Evolutionary conservation across 1,139 yeast genomes (phyloP).

Genomic region (Sugiyamaella grinbergsii): DNA sequence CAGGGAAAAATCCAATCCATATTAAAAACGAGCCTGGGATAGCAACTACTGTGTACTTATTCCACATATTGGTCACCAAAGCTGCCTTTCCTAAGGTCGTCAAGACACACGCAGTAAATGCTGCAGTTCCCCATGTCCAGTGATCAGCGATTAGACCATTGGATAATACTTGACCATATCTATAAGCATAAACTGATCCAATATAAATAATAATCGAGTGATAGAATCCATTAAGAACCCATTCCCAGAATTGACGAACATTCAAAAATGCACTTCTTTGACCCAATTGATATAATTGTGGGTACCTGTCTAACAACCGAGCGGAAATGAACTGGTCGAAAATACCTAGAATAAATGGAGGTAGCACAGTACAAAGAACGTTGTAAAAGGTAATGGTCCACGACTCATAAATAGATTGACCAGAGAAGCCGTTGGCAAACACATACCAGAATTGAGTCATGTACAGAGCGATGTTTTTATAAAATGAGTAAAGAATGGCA

Average conservation of each 20-base stretch:
- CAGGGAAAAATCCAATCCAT: slow-evolving; percentile 87
- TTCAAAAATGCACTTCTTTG: slow-evolving; percentile 87
- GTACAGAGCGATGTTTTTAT: slow-evolving; percentile 91
- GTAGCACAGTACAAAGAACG: slow-evolving; percentile 91
- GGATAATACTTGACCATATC: slow-evolving; percentile 64
- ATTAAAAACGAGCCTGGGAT: slow-evolving; percentile 89
- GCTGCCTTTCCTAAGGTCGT: slow-evolving; percentile 97
- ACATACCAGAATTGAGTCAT: slow-evolving; percentile 99
- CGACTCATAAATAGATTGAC: slow-evolving; percentile 93
- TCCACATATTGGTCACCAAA: slow-evolving; percentile 89
- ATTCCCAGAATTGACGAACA: slow-evolving; percentile 92
- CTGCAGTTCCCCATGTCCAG: slow-evolving; percentile 95
- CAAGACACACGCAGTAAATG: slow-evolving; percentile 82
- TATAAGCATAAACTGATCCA: slow-evolving; percentile 68
- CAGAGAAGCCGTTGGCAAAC: slow-evolving; percentile 87
- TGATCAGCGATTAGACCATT: slow-evolving; percentile 80
- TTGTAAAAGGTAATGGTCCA: slow-evolving; percentile 98
- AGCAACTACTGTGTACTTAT: slow-evolving; percentile 85
- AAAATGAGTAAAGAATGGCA: slow-evolving; percentile 91
- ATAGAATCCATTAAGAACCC: slow-evolving; percentile 94
- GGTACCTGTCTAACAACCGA: slow-evolving; percentile 83
- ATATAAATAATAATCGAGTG: slow-evolving; percentile 87
- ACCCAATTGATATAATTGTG: slow-evolving; percentile 88
- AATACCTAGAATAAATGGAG: slow-evolving; percentile 95
- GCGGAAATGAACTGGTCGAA: slow-evolving; percentile 97